These are phyloP conservation scores for Barnettozyma wickerhamii DNA, from an alignment of 805 yeast species.

Conservation along the genomic window DNA sequence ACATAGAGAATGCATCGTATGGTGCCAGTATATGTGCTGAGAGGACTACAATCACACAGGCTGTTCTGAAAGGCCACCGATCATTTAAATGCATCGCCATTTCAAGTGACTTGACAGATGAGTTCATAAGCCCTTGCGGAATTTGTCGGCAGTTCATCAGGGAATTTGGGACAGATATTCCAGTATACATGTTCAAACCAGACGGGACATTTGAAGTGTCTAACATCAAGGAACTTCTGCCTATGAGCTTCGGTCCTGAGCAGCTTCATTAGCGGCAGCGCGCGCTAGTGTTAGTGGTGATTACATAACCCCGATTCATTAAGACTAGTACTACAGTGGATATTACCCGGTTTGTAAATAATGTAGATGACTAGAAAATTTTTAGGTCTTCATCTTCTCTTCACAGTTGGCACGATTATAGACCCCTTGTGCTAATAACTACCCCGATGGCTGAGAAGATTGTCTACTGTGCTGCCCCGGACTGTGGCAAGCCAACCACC, in stretches of 20 bases:
- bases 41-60: constrained; percentile 56
- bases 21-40: constrained; percentile 81
- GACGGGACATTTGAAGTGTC: constrained; percentile 45
- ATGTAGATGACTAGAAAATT: too few species aligned
- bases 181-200: constrained; percentile 64
- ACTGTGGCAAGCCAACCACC: constrained; percentile 78
- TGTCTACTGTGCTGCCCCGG: constrained; percentile 66
- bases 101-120: constrained; percentile 51
- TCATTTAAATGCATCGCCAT: constrained; percentile 60
- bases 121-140: constrained; percentile 82
- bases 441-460: too few species aligned
- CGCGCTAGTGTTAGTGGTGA: too few species aligned
- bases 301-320: not conserved
- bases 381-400: too few species aligned
- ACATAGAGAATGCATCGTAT: constrained; percentile 90
- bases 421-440: too few species aligned
- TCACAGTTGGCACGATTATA: too few species aligned
- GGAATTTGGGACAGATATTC: constrained; percentile 63
- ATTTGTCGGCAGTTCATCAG: constrained; percentile 87
- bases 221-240: constrained; percentile 63
- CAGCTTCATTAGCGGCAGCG: constrained; percentile 13
- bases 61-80: constrained; percentile 42
- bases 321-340: not conserved
- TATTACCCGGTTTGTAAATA: too few species aligned
- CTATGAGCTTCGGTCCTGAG: constrained; percentile 85